These are phyloP conservation scores for Amanita jacksonii DNA, from an alignment of 768 basidiomycete species.

Conservation along the genomic window DNA sequence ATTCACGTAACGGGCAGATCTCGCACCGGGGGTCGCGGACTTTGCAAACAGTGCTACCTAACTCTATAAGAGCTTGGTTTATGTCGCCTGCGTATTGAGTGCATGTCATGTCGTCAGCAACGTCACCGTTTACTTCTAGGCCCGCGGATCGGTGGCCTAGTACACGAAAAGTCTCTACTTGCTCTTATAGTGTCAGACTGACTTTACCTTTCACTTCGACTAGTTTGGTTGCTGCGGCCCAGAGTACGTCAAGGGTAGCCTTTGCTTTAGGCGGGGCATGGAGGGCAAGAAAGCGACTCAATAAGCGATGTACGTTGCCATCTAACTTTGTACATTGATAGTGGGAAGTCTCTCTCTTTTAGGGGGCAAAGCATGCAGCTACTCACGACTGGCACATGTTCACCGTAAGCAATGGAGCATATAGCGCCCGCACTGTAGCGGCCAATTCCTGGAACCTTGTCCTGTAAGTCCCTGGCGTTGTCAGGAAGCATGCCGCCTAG, in stretches of 20 bases:
- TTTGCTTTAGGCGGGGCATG: slow-evolving; percentile 80
- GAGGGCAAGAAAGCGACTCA: slow-evolving; percentile 75
- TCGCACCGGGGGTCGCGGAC: slow-evolving; percentile 69
- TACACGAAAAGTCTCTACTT: not conserved
- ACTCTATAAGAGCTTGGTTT: slow-evolving; percentile 91
- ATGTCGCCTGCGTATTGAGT: slow-evolving; percentile 63
- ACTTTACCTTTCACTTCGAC: slow-evolving; percentile 45
- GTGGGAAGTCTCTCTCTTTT: not conserved
- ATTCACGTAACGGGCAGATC: slow-evolving; percentile 57
- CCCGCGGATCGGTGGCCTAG: not conserved
- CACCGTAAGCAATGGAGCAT: slow-evolving; percentile 81
- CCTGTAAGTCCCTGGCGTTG: slow-evolving; percentile 74
- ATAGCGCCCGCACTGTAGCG: slow-evolving; percentile 83
- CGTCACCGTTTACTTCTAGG: slow-evolving; percentile 1
- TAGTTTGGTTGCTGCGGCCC: slow-evolving; percentile 52
- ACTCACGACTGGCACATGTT: slow-evolving; percentile 76
- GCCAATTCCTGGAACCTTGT: slow-evolving; percentile 79
- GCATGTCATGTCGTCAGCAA: not conserved
- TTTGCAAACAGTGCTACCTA: slow-evolving; percentile 90
- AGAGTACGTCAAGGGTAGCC: slow-evolving; percentile 68
- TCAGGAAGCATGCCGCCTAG: slow-evolving; percentile 65
- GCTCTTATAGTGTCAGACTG: not conserved
- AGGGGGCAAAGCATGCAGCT: not conserved
- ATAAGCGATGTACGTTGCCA: slow-evolving; percentile 82
- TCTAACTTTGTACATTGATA: slow-evolving; percentile 50